phyloP scores from a whole-genome alignment of 148 eudicot genomes.

The Vaccinium vitisidaea region DNA sequence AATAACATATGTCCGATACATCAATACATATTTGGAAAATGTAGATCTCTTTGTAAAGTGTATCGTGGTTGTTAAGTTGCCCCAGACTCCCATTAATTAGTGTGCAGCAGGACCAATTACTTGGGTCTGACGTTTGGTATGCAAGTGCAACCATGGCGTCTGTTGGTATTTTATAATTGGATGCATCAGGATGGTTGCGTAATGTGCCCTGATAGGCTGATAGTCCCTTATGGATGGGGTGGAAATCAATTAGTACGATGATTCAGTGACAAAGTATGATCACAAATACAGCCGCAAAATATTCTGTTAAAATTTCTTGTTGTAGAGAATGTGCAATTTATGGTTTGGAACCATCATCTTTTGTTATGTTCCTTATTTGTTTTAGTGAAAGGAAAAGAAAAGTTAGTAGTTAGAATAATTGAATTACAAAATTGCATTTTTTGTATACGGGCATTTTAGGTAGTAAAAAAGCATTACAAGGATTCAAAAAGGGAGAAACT shows the following conservation, averaged over 20 bases:
- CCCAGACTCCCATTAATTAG: neutral
- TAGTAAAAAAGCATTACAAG: neutral
- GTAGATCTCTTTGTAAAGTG: neutral
- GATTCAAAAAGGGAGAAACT: neutral
- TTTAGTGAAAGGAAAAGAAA: neutral
- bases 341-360: neutral
- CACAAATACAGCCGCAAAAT: neutral
- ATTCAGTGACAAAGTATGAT: neutral
- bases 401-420: neutral
- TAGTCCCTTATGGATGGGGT: neutral
- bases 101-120: neutral
- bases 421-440: neutral
- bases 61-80: slow-evolving; percentile 1
- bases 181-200: neutral
- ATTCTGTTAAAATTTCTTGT: neutral
- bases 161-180: neutral
- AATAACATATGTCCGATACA: neutral
- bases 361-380: neutral
- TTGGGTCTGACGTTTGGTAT: neutral
- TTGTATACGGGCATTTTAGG: neutral
- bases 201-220: neutral
- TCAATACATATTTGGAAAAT: neutral
- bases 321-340: neutral
- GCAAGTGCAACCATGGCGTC: neutral
- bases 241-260: neutral